Evolutionary conservation across 75 land plant genomes (phyloP).

Genomic region (Pseudotsuga menziesii): DNA sequence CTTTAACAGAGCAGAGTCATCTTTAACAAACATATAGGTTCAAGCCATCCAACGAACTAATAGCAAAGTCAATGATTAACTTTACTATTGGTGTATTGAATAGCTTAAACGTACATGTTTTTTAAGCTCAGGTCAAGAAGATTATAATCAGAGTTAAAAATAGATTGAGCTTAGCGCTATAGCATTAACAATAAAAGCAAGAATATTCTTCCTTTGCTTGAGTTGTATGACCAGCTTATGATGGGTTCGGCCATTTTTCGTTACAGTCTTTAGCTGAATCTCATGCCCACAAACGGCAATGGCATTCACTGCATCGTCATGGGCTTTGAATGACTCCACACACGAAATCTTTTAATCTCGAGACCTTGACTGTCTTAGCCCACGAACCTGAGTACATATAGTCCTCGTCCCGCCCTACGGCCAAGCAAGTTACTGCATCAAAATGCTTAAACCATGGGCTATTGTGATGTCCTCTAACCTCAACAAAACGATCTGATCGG

Average conservation of each 20-base stretch:
- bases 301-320: conserved; percentile 61
- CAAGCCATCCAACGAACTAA: too few species aligned
- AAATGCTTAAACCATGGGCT: conserved; percentile 66
- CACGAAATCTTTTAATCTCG: conserved; percentile 20
- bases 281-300: conserved; percentile 35
- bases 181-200: conserved; percentile 66
- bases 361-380: conserved; percentile 61
- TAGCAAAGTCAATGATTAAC: too few species aligned
- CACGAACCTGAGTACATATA: conserved; percentile 79
- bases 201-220: conserved; percentile 27
- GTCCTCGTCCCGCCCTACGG: conserved; percentile 12
- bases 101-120: too few species aligned
- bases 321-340: conserved; percentile 52
- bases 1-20: too few species aligned
- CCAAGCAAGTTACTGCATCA: conserved; percentile 58
- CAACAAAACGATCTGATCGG: conserved; percentile 46
- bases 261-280: conserved; percentile 3
- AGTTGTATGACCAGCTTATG: conserved; percentile 40
- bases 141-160: conserved; percentile 70
- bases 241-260: background rate
- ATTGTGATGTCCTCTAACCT: conserved; percentile 55
- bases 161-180: conserved; percentile 37
- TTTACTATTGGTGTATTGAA: too few species aligned
- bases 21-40: too few species aligned
- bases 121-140: too few species aligned